These are phyloP conservation scores for Danielia oregonensis DNA, from an alignment of 805 yeast genomes.

Conservation along the genomic window DNA sequence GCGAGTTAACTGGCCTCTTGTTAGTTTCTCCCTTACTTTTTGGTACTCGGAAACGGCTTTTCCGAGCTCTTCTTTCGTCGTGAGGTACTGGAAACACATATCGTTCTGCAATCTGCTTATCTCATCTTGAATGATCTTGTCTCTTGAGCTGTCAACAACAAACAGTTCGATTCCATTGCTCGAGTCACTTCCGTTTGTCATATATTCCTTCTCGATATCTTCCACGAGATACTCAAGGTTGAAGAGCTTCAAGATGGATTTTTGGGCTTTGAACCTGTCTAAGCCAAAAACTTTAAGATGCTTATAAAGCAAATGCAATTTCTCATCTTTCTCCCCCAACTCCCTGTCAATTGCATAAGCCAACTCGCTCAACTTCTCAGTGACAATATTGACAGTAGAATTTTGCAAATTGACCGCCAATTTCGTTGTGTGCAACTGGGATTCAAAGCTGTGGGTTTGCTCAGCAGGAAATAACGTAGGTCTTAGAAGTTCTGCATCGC, in stretches of 20 bases:
- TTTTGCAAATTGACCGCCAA: conserved; percentile 32
- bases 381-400: conserved; percentile 29
- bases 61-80: conserved; percentile 28
- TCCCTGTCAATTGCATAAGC: conserved; percentile 37
- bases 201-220: conserved; percentile 19
- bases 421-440: conserved; percentile 34
- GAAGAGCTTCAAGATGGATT: conserved; percentile 24
- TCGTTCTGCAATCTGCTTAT: conserved; percentile 38
- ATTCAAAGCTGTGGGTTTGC: conserved; percentile 30
- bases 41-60: conserved; percentile 9
- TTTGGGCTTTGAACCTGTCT: conserved; percentile 28
- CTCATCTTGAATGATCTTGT: conserved; percentile 38
- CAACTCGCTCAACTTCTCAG: conserved; percentile 37
- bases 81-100: conserved; percentile 32
- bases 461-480: conserved; percentile 5
- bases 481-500: neutral
- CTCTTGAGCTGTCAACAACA: conserved; percentile 23
- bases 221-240: conserved; percentile 31
- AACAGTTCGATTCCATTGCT: conserved; percentile 1
- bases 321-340: conserved; percentile 34
- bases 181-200: conserved; percentile 10
- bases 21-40: conserved; percentile 11
- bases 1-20: conserved; percentile 4
- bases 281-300: conserved; percentile 19
- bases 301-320: conserved; percentile 24